Evolutionary conservation across 23 red algal species (phyloP).

Genomic region (Rhodosorus marinus): DNA sequence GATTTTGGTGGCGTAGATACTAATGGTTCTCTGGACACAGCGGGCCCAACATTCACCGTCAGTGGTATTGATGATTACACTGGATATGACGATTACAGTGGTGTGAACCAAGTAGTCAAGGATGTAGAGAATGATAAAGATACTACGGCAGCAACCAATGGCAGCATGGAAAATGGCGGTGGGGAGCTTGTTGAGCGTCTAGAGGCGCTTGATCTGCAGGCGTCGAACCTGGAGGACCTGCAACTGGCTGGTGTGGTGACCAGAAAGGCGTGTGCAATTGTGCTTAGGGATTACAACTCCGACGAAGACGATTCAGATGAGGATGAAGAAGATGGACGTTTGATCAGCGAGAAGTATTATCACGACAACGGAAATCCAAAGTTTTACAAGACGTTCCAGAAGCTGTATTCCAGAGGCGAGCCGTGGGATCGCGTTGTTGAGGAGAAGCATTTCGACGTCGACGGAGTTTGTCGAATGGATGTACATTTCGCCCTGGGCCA

Average conservation of each 20-base stretch:
- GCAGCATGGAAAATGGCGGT: too few relatives aligned
- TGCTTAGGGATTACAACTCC: constrained; percentile 37
- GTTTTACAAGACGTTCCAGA: constrained; percentile 34
- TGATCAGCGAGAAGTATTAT: constrained; percentile 34
- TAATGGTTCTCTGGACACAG: too few relatives aligned
- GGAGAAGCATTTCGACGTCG: constrained; percentile 83
- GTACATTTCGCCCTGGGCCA: constrained; percentile 79
- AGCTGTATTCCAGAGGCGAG: constrained; percentile 5
- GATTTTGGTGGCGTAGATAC: too few relatives aligned
- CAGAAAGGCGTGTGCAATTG: constrained; percentile 17
- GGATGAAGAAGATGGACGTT: constrained; percentile 63
- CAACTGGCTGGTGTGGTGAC: constrained; percentile 68
- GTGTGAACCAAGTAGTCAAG: too few relatives aligned
- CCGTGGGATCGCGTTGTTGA: constrained; percentile 61
- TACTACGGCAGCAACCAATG: too few relatives aligned
- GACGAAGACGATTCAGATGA: constrained; percentile 72
- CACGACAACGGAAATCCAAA: constrained; percentile 59
- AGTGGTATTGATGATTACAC: too few relatives aligned
- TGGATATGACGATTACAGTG: too few relatives aligned
- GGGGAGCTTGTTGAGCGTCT: too few relatives aligned
- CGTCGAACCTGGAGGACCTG: constrained; percentile 42
- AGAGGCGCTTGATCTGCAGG: constrained; percentile 26
- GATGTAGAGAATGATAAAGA: too few relatives aligned
- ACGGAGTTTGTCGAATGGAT: constrained; percentile 69
- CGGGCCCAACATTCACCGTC: too few relatives aligned